Evolutionary conservation across 208 protist genomes (phyloP).

Genomic region (Porcisia deanei): DNA sequence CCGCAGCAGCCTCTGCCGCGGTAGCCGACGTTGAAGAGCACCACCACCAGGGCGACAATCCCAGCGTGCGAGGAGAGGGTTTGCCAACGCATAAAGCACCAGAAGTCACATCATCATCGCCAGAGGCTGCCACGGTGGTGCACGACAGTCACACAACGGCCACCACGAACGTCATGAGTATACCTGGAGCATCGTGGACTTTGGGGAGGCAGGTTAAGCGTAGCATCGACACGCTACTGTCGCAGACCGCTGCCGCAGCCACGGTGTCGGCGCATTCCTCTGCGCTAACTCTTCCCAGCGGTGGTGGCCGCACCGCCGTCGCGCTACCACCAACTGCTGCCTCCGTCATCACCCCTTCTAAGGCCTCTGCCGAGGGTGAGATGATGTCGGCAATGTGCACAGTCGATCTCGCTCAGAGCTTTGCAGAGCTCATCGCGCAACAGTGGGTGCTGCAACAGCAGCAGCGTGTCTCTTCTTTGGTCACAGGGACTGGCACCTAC

Average conservation of each 20-base stretch:
- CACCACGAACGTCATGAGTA: neutral
- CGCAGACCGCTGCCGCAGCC: neutral
- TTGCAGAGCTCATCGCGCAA: conserved; percentile 12
- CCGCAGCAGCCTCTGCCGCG: conserved; percentile 5
- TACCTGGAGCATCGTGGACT: neutral
- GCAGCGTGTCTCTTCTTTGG: neutral
- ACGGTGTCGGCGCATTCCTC: neutral
- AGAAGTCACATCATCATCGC: neutral
- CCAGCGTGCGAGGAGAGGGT: neutral
- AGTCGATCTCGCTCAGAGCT: conserved; percentile 29
- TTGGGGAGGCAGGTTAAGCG: neutral
- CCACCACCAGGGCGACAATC: neutral
- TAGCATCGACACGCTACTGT: neutral
- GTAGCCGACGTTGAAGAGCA: neutral
- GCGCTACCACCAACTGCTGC: neutral
- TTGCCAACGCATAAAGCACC: neutral
- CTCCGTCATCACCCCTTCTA: neutral
- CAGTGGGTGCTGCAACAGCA: conserved; percentile 25
- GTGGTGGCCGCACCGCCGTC: neutral
- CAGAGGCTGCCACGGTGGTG: neutral
- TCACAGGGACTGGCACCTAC: neutral
- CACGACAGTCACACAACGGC: neutral
- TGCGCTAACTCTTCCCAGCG: neutral
- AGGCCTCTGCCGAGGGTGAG: conserved; percentile 7
- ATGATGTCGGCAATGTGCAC: conserved; percentile 18